Percentiles rank a stretch among this genome's conserved stretches.
phyloP scores from a whole-genome alignment of 2,329 filamentous ascomycete species.

The Alternaria hordeiaustralica region DNA sequence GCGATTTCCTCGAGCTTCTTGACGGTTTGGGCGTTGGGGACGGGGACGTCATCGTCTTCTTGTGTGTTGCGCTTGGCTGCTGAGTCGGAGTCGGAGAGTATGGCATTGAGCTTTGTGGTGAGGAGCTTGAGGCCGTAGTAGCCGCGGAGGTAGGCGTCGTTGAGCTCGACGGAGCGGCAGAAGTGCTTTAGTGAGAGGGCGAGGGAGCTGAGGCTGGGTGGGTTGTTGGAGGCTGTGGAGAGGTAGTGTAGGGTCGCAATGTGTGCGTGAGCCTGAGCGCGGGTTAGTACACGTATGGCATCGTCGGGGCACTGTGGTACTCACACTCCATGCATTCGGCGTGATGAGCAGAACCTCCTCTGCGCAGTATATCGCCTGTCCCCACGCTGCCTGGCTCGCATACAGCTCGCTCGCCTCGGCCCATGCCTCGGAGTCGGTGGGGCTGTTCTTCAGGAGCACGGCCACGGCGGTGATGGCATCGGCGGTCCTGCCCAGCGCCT shows the following conservation, averaged over 20 bases:
- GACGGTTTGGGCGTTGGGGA: constrained; percentile 65
- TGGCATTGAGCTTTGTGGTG: constrained; percentile 45
- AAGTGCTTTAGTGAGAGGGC: constrained; percentile 82
- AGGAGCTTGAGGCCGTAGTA: constrained; percentile 91
- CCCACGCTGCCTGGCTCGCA: constrained; percentile 75
- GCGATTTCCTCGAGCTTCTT: constrained; percentile 74
- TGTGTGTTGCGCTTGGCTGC: constrained; percentile 34
- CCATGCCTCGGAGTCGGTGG: constrained; percentile 93
- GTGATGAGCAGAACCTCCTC: constrained; percentile 88
- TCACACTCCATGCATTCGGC: constrained; percentile 94
- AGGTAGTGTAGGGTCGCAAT: constrained; percentile 85
- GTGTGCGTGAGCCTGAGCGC: constrained; percentile 76
- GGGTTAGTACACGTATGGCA: neutral
- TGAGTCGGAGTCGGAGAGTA: constrained; percentile 39
- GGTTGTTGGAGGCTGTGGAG: constrained; percentile 51
- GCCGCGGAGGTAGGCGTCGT: constrained; percentile 88
- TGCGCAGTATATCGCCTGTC: constrained; percentile 84
- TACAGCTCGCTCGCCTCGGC: constrained; percentile 90
- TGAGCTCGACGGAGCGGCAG: constrained; percentile 89
- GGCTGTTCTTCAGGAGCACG: constrained; percentile 78
- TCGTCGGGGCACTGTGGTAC: constrained; percentile 39
- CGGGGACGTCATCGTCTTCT: constrained; percentile 50
- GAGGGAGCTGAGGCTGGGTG: constrained; percentile 54
- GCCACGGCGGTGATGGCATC: constrained; percentile 80
- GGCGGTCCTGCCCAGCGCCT: constrained; percentile 70